Percentiles rank a stretch among this genome's conserved stretches.
Evolutionary conservation across 805 yeast genomes (phyloP).

Genomic region (Pichia scutulata): DNA sequence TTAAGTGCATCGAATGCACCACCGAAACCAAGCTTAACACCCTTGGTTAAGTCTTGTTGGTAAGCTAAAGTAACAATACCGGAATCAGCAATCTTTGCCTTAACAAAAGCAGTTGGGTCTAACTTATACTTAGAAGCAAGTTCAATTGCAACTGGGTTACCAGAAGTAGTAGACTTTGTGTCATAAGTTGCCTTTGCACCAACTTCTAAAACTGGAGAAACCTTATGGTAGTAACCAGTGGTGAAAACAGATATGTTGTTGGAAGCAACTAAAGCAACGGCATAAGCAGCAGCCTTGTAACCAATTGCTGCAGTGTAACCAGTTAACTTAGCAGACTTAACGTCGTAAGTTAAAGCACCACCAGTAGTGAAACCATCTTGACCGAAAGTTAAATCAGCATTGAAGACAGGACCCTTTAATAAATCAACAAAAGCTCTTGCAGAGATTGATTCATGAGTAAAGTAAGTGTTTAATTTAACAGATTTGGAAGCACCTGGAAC

Average conservation of each 20-base stretch:
- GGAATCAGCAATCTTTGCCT: constrained; percentile 94
- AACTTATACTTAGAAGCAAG: constrained; percentile 91
- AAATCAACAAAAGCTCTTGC: constrained; percentile 94
- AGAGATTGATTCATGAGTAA: constrained; percentile 86
- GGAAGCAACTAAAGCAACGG: constrained; percentile 77
- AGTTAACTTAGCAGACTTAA: constrained; percentile 84
- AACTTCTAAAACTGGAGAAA: constrained; percentile 84
- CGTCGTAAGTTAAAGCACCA: constrained; percentile 95
- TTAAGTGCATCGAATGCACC: constrained; percentile 93
- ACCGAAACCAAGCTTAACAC: constrained; percentile 95
- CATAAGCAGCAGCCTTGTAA: constrained; percentile 81
- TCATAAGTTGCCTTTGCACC: constrained; percentile 98
- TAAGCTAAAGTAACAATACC: constrained; percentile 91
- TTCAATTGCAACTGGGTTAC: constrained; percentile 82
- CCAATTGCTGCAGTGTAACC: constrained; percentile 92
- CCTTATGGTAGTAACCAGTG: constrained; percentile 96
- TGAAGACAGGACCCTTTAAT: constrained; percentile 90
- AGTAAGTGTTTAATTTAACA: constrained; percentile 84
- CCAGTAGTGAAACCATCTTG: constrained; percentile 97
- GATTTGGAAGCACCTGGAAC: constrained; percentile 81
- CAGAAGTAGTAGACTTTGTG: constrained; percentile 63
- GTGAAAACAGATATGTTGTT: constrained; percentile 83
- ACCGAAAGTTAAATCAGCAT: constrained; percentile 91
- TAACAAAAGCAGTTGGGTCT: constrained; percentile 82
- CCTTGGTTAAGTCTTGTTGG: constrained; percentile 92